These are phyloP conservation scores for Beverwykella pulmonaria DNA, from an alignment of 495 filamentous ascomycete species.

Conservation along the genomic window DNA sequence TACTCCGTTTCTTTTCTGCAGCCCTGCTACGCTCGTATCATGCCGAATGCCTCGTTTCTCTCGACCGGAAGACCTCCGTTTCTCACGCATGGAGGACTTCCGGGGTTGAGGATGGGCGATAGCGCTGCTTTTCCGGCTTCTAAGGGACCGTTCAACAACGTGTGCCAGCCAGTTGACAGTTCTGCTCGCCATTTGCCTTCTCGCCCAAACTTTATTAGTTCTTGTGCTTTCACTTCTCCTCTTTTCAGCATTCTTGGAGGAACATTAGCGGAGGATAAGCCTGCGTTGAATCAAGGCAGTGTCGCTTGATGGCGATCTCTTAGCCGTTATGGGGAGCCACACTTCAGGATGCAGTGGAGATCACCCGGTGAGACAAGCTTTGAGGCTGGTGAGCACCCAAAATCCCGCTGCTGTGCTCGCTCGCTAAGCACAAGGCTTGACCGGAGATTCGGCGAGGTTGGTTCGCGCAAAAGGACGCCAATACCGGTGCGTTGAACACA, in stretches of 20 bases:
- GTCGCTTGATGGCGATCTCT: neutral
- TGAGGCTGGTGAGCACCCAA: neutral
- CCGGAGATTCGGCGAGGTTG: neutral
- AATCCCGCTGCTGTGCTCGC: neutral
- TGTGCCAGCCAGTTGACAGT: neutral
- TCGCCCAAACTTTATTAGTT: neutral
- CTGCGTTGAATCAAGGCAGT: neutral
- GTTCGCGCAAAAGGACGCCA: neutral
- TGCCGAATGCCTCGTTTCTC: neutral
- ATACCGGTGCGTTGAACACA: neutral
- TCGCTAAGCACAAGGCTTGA: neutral
- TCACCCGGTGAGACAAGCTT: neutral
- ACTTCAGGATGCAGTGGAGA: neutral
- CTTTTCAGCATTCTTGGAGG: neutral
- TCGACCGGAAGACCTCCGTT: neutral
- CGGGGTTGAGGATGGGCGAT: neutral
- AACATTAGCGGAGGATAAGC: neutral
- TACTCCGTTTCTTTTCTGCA: neutral
- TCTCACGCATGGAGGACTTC: neutral
- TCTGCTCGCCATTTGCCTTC: neutral
- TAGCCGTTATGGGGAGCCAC: neutral
- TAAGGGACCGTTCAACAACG: neutral
- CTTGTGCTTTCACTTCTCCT: neutral
- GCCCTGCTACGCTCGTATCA: neutral
- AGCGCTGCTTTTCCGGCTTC: neutral